Base-by-base conservation (phyloP, 768 basidiomycete genomes). In the Boletus pseudopeckii region DNA sequence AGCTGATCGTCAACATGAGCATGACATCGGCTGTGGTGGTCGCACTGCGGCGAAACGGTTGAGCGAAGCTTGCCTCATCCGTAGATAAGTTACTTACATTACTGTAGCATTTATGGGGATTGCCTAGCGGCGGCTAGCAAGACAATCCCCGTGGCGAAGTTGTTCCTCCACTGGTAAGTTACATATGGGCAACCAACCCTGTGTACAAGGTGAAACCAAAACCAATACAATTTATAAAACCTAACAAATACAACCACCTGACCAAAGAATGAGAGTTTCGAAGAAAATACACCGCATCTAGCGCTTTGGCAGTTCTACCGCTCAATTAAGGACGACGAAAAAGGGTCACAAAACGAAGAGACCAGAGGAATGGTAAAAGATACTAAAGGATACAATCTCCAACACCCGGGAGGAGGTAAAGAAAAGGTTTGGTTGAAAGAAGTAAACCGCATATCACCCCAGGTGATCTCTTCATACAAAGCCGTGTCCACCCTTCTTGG, bases 401-500 rank as follows among this genome's bases (percentile, higher is more conserved):
- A 2, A 34, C 5, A 6, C 9, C 20, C 13, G 18, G n/a, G n/a
- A 20, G 30, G 42, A 1, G 20, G 33, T 7, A 9, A 46, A 11
- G 33, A 42, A 46, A 20, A 1, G 4, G 18, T 5, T 17, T 2
- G 18, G 30, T 36, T 20, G 24, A 38, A 34, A 9, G n/a, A 20
- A 6, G 41, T 15, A 26, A 52, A 9, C 8, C 15, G 4, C 0
- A 20, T 2, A 11, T 48, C 7, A 55, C 15, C 10, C 33, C 0
- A 9, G 18, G 10, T 33, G 33, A 45, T 45, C 45, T 50, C 26
- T 55, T 80, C 73, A 95, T 56, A 94, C 92, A 63, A 96, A 96
- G 57, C 90, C 89, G 57, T 78, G 75, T 46, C 91, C 90, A 58
- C 90, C 92, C 58, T 90, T 86, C 74, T 95, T 96, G 52, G 82